phyloP scores from a whole-genome alignment of 441 rosid genomes.

The Cnidoscolus chayamansa region DNA sequence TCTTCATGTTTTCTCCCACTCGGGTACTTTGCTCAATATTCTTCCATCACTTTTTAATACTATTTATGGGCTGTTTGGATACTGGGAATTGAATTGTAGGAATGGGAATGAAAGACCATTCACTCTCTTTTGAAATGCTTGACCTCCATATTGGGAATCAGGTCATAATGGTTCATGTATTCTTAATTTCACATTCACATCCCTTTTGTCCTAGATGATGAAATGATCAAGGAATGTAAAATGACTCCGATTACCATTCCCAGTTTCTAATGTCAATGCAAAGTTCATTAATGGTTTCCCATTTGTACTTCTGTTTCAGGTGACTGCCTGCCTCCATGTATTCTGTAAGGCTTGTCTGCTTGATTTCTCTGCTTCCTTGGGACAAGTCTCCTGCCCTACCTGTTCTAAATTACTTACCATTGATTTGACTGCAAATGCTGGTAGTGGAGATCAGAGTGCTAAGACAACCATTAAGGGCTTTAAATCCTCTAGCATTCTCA shows the following conservation, averaged over 20 bases:
- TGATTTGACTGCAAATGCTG: constrained; percentile 60
- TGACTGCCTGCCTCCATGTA: constrained; percentile 71
- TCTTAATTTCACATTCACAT: neutral
- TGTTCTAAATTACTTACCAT: constrained; percentile 71
- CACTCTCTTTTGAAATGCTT: neutral
- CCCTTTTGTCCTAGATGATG: neutral
- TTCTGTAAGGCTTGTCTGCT: constrained; percentile 90
- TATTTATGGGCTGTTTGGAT: neutral
- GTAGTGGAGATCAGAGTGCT: constrained; percentile 42
- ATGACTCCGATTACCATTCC: neutral
- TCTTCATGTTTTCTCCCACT: neutral
- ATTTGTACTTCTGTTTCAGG: constrained; percentile 44
- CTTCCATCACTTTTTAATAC: neutral
- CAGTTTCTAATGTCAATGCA: neutral
- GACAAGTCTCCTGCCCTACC: constrained; percentile 70
- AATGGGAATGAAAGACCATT: neutral
- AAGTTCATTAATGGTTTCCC: neutral
- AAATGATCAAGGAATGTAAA: neutral
- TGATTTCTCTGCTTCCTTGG: constrained; percentile 58
- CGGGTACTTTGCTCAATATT: neutral
- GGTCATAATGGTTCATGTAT: neutral
- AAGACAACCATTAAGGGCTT: constrained; percentile 69
- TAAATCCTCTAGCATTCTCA: constrained; percentile 77
- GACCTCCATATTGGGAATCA: neutral
- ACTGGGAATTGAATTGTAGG: neutral